Base-by-base conservation (phyloP, 768 basidiomycete species). In the Ramaria sp. region DNA sequence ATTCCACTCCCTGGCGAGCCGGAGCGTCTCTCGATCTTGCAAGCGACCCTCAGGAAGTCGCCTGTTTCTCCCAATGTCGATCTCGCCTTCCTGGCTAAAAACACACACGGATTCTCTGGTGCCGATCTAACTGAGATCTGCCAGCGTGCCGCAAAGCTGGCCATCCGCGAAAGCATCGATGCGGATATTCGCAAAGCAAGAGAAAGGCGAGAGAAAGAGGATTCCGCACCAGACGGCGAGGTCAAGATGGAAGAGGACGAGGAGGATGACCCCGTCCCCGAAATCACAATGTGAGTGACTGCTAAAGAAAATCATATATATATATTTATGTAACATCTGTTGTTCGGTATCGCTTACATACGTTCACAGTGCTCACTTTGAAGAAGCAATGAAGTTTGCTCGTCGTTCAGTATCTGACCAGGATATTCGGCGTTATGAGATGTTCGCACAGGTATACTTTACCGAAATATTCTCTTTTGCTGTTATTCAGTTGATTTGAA, bases 71-170 rank as follows among this genome's bases (percentile, higher is more conserved):
- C 76, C 16, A 81, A 83, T 1, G 94, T 99, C 61, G 81, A 96
- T 67, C 81, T 98, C 47, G 28, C 30, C 25, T 98, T 83, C 83
- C 76, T 99, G 58, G 79, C 94, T 52, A 95, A 86, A 80, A 79
- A 75, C 68, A 96, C 95, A 13, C 91, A 97, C 63, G 96, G 96
- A 12, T 99, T 86, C 82, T 98, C 95, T 64, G 96, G 96, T 83
- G 96, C 96, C 55, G 96, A 99, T 81, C 73, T 98, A 61, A 95
- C 95, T n/a, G 96, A 98, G 69, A 95, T 99, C 63, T 98, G 95
- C 67, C 95, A 98, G 70, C 83, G 96, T 49, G 85, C 96, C 4
- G 94, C 94, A 53, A 99, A 99, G 74, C 76, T 97, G 52, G 95
- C 95, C 1, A 99, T 99, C 64, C 81, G 95, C 25, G 90, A 88